Conservation (phyloP, 139 green algal species). For the Pseudopediastrum boryanum region DNA sequence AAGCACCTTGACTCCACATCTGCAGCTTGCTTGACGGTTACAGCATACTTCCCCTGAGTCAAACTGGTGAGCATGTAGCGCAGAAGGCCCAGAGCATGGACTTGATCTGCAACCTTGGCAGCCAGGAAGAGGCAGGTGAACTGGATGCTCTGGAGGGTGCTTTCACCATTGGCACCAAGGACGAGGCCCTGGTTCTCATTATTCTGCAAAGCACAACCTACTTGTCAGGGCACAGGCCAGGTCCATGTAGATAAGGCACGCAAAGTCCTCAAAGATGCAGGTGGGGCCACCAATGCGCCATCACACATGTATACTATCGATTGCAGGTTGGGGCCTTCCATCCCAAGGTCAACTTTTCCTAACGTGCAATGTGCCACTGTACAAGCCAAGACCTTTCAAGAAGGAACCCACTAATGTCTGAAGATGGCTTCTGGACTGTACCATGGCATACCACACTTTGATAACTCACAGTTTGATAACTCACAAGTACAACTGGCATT, state of each 20-base stretch:
- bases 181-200: no score
- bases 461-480: not conserved
- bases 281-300: not conserved
- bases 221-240: no score
- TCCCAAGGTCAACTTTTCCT: not conserved
- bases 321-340: not conserved
- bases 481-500: not conserved
- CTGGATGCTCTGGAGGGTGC: constrained; percentile 45
- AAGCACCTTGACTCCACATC: constrained; percentile 55
- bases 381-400: no score
- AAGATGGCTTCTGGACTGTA: no score
- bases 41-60: not conserved
- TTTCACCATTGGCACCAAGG: no score
- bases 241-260: not conserved
- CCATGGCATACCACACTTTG: no score
- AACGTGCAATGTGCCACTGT: no score
- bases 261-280: not conserved
- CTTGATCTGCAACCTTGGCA: constrained; percentile 52
- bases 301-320: not conserved
- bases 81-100: constrained; percentile 25
- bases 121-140: constrained; percentile 62
- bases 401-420: no score
- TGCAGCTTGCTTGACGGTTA: constrained; percentile 37
- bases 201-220: no score
- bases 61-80: constrained; percentile 47